Base-by-base conservation (phyloP, 768 basidiomycete species). In the Hirschioporus abietinus region DNA sequence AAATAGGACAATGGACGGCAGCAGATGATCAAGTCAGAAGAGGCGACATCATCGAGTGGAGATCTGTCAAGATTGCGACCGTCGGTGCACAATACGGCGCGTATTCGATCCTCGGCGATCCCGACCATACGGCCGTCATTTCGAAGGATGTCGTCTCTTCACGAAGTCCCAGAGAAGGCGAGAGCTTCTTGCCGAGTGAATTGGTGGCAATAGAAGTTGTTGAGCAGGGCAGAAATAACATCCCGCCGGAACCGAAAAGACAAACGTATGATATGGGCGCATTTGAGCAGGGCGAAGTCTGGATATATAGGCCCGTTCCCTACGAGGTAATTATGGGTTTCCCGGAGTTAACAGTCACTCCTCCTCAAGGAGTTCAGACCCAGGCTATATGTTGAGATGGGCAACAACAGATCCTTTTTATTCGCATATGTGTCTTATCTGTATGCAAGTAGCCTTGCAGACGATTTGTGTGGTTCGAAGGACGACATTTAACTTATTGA, bases 21-120 rank as follows among this genome's bases (percentile, higher is more conserved):
- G 84, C 82, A 0, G 85, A 87, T 70, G 79, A 80, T 65, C 77
- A 80, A 24, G 76, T 86, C 7, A 76, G 85, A 20, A 72, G 83
- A 60, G 86, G 86, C 8, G 85, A 88, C 66, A 82, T 88, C 62
- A 80, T 83, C 35, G 82, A 86, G 68, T 86, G 85, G 84, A 72
- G 80, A 34, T 74, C 66, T 65, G 85, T 78, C 62, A 75, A 70
- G 67, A 78, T 85, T 27, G 71, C 66, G 35, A 72, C 68, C 65
- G 65, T 62, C 7, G 60, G 74, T 12, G 60, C 60, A 25, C 60
- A 25, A 24, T 34, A 34, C 23, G 60, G 60, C 15, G 24, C 60
- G 15, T 75, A 68, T 67, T 70, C 73, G 62, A 74, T 74, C 3
- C 72, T 87, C 15, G 85, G 85, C 1, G 77, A 80, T 64, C 85